phyloP scores from a whole-genome alignment of 2,329 filamentous ascomycete species.

The Rutstroemia sp. region DNA sequence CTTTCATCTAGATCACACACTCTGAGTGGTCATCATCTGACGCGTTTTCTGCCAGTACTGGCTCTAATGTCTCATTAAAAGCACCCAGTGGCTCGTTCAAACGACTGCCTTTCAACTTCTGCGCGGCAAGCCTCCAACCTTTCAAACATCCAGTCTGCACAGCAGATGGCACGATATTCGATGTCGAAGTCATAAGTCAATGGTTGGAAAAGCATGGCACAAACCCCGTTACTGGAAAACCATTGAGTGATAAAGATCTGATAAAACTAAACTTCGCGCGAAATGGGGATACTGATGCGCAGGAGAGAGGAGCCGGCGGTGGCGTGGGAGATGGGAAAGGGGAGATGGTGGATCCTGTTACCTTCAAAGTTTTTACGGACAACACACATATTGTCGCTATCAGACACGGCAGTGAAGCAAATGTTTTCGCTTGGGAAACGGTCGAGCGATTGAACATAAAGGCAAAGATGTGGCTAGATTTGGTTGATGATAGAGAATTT shows the following conservation, averaged over 20 bases:
- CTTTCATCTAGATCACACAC: slow-evolving; percentile 68
- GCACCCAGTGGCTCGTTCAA: slow-evolving; percentile 61
- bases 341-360: slow-evolving; percentile 93
- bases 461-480: slow-evolving; percentile 88
- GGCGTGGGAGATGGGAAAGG: slow-evolving; percentile 53
- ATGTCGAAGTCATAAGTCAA: slow-evolving; percentile 85
- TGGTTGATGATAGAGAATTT: slow-evolving; percentile 83
- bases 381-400: slow-evolving; percentile 96
- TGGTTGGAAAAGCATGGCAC: slow-evolving; percentile 94
- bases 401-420: slow-evolving; percentile 71
- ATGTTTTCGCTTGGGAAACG: slow-evolving; percentile 95
- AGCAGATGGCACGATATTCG: slow-evolving; percentile 78
- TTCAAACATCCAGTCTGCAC: slow-evolving; percentile 96
- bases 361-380: slow-evolving; percentile 95
- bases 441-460: slow-evolving; percentile 94
- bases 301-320: slow-evolving; percentile 38
- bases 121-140: slow-evolving; percentile 89
- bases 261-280: slow-evolving; percentile 88
- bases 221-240: slow-evolving; percentile 79
- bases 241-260: slow-evolving; percentile 72
- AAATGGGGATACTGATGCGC: slow-evolving; percentile 63
- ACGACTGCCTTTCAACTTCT: slow-evolving; percentile 95
- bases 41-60: slow-evolving; percentile 75
- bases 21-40: slow-evolving; percentile 94
- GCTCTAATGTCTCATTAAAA: slow-evolving; percentile 58